Conservation (phyloP, 805 yeast genomes). For the Hemisphaericaspora nanyangensis region DNA sequence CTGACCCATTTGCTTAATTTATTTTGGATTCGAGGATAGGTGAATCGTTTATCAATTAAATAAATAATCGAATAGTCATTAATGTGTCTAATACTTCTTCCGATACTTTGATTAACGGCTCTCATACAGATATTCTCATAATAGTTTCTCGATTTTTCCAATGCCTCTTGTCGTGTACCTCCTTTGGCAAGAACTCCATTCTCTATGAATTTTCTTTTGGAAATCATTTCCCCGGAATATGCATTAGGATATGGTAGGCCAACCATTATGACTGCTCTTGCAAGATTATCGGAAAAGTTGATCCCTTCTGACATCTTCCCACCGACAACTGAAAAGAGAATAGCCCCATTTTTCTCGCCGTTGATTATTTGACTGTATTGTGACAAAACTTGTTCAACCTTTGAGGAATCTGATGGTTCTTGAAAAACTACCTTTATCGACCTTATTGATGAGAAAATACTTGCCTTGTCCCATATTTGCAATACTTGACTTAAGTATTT, state of each 20-base stretch:
- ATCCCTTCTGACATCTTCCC: constrained; percentile 94
- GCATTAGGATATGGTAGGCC: constrained; percentile 91
- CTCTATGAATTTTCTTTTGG: constrained; percentile 65
- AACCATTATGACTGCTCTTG: constrained; percentile 79
- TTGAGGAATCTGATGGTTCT: constrained; percentile 47
- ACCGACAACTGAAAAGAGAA: constrained; percentile 82
- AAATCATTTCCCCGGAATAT: constrained; percentile 73
- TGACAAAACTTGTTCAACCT: constrained; percentile 44
- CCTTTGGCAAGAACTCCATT: constrained; percentile 45
- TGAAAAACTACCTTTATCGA: constrained; percentile 45
- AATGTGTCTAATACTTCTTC: constrained; percentile 83
- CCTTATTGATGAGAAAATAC: constrained; percentile 30
- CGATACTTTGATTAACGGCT: constrained; percentile 88
- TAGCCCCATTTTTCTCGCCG: constrained; percentile 47
- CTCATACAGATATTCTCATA: constrained; percentile 87
- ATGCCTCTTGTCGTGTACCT: constrained; percentile 43
- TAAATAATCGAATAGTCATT: constrained; percentile 76
- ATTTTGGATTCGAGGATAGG: constrained; percentile 38
- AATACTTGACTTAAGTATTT: constrained; percentile 56
- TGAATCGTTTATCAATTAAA: constrained; percentile 65
- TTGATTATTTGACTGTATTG: constrained; percentile 47
- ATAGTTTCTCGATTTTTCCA: constrained; percentile 47
- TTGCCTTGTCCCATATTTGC: constrained; percentile 47
- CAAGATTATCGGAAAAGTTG: constrained; percentile 83
- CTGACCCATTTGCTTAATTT: constrained; percentile 76